phyloP scores from a whole-genome alignment of 257 asterid genomes.

The Echites panduratus region DNA sequence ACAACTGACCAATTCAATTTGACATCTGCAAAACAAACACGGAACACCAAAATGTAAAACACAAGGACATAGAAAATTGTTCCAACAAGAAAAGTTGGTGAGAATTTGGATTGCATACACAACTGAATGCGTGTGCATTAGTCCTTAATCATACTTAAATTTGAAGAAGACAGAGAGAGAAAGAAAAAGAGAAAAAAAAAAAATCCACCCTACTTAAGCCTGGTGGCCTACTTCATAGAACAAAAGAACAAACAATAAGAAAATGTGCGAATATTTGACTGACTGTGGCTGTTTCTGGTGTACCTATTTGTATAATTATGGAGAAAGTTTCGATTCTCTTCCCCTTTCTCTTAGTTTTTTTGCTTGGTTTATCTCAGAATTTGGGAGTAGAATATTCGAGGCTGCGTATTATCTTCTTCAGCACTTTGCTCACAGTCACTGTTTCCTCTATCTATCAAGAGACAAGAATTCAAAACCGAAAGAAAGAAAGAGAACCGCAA shows the following conservation, averaged over 20 bases:
- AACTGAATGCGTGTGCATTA: slow-evolving; percentile 8
- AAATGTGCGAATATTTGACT: not conserved
- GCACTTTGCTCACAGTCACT: not conserved
- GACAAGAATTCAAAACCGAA: not conserved
- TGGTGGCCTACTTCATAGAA: not conserved
- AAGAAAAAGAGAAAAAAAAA: not conserved
- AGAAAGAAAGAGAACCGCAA: not conserved
- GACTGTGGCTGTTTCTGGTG: not conserved
- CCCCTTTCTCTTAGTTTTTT: slow-evolving; percentile 16
- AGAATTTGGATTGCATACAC: slow-evolving; percentile 20
- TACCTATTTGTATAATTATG: slow-evolving; percentile 3
- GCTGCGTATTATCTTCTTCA: slow-evolving; percentile 11
- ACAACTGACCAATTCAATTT: slow-evolving; percentile 12
- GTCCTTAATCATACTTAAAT: not conserved
- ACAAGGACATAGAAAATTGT: slow-evolving; percentile 16
- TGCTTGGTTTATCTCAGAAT: not conserved
- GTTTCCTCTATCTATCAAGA: not conserved
- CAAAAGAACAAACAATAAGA: not conserved
- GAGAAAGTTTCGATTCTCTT: slow-evolving; percentile 20
- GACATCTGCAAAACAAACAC: slow-evolving; percentile 23
- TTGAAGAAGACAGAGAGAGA: not conserved
- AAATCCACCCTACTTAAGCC: not conserved
- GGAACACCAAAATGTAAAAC: slow-evolving; percentile 26
- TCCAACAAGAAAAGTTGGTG: slow-evolving; percentile 27
- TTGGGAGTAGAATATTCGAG: slow-evolving; percentile 23